phyloP scores from a whole-genome alignment of 345 rosid genomes.

The Gossypium rotundifolium region DNA sequence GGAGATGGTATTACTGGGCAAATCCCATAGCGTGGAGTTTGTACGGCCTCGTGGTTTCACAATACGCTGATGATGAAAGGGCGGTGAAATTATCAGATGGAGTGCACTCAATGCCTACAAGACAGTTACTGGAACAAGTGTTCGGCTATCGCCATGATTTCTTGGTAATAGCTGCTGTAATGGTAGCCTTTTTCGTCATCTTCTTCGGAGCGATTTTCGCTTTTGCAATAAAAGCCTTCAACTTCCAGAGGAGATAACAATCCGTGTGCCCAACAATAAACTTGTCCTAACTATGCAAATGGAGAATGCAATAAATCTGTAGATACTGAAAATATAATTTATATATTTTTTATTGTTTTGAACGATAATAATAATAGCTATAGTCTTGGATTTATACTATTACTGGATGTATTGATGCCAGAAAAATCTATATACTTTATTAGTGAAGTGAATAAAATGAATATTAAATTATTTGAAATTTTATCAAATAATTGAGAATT shows the following conservation, averaged over 20 bases:
- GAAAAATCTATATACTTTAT: too few relatives aligned
- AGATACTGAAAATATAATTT: too few relatives aligned
- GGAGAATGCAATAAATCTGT: too few relatives aligned
- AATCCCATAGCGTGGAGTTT: conserved; percentile 93
- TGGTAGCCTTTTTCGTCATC: conserved; percentile 66
- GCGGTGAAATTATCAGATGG: conserved; percentile 60
- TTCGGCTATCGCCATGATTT: conserved; percentile 81
- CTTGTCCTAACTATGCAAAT: not conserved
- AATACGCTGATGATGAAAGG: conserved; percentile 54
- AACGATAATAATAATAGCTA: too few relatives aligned
- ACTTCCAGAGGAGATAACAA: conserved; percentile 80
- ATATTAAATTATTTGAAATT: too few relatives aligned
- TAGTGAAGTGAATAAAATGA: too few relatives aligned
- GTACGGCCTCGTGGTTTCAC: conserved; percentile 80
- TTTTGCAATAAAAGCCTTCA: conserved; percentile 75
- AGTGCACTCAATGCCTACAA: conserved; percentile 37
- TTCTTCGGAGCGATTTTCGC: conserved; percentile 73
- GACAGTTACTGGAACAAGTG: conserved; percentile 40
- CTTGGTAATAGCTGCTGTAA: conserved; percentile 56
- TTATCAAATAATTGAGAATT: too few relatives aligned
- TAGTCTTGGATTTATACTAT: too few relatives aligned
- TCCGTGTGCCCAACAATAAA: not conserved
- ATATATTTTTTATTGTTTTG: too few relatives aligned
- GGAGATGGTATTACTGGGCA: conserved; percentile 99
- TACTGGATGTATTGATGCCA: too few relatives aligned